Conservation (phyloP, 805 yeast genomes). For the Candida xiaguanensis region DNA sequence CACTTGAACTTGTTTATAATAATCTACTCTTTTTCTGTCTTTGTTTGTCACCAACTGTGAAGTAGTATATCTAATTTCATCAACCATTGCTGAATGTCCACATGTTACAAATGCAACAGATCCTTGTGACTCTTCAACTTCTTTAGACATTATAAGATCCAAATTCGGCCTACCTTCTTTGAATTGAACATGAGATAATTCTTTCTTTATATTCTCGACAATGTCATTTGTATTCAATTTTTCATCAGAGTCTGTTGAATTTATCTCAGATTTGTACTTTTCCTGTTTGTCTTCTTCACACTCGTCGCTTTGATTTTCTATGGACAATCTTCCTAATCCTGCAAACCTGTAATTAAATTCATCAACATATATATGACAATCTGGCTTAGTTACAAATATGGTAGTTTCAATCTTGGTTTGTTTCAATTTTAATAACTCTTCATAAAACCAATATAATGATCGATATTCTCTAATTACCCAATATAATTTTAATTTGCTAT, state of each 20-base stretch:
- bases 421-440: conserved; percentile 31
- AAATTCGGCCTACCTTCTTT: conserved; percentile 46
- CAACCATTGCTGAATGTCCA: conserved; percentile 62
- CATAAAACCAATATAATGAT: conserved; percentile 46
- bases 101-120: conserved; percentile 56
- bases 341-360: no score
- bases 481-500: conserved; percentile 36
- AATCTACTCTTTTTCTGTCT: conserved; percentile 54
- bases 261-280: background rate
- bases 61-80: conserved; percentile 51
- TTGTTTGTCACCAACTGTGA: conserved; percentile 30
- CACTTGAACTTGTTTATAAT: conserved; percentile 69
- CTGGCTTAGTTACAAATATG: conserved; percentile 29
- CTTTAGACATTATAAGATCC: background rate
- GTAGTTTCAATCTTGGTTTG: conserved; percentile 21
- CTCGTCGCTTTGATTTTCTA: no score
- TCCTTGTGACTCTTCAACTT: conserved; percentile 33
- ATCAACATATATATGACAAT: no score
- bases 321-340: no score
- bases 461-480: conserved; percentile 61
- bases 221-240: background rate
- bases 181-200: conserved; percentile 33
- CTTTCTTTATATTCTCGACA: conserved; percentile 10
- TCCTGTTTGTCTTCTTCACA: conserved; percentile 4
- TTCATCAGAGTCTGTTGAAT: background rate